phyloP scores from a whole-genome alignment of 208 protist species.

The Trypanosomatidae sp. region DNA sequence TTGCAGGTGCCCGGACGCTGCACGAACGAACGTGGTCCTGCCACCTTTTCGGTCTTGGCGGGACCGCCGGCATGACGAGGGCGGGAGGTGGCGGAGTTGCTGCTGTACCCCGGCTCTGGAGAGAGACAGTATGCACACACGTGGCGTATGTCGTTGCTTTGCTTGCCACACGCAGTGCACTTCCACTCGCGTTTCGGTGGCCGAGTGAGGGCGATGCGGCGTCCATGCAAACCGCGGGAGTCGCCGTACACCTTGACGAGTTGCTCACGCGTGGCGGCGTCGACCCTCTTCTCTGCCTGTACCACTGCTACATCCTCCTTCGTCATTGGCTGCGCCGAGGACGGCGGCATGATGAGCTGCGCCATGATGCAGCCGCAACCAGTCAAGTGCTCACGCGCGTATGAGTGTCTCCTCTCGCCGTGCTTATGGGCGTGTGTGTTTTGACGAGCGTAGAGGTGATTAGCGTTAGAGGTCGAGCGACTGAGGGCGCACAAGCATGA shows the following conservation, averaged over 20 bases:
- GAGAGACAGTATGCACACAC: slow-evolving; percentile 52
- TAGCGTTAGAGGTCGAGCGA: background rate
- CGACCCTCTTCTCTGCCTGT: slow-evolving; percentile 46
- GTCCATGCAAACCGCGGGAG: slow-evolving; percentile 16
- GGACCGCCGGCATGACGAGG: background rate
- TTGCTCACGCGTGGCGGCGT: slow-evolving; percentile 40
- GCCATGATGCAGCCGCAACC: slow-evolving; percentile 19
- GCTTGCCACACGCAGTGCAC: slow-evolving; percentile 34
- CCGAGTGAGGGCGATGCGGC: slow-evolving; percentile 32
- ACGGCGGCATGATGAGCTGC: slow-evolving; percentile 27
- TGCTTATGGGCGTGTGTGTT: background rate
- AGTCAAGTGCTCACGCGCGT: background rate
- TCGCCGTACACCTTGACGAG: slow-evolving; percentile 44
- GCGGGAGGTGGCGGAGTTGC: background rate
- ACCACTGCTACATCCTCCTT: slow-evolving; percentile 37
- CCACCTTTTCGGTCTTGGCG: background rate
- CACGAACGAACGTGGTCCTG: background rate
- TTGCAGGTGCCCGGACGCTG: slow-evolving; percentile 17
- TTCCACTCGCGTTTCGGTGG: slow-evolving; percentile 30
- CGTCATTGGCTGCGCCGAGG: slow-evolving; percentile 28
- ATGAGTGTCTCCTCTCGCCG: slow-evolving; percentile 1
- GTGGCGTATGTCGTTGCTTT: slow-evolving; percentile 43
- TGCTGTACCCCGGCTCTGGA: slow-evolving; percentile 29
- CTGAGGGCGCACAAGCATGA: background rate
- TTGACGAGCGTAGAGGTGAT: background rate